Base-by-base conservation (phyloP, 192 early-diverging fungal species). In the Linnemannia exigua region DNA sequence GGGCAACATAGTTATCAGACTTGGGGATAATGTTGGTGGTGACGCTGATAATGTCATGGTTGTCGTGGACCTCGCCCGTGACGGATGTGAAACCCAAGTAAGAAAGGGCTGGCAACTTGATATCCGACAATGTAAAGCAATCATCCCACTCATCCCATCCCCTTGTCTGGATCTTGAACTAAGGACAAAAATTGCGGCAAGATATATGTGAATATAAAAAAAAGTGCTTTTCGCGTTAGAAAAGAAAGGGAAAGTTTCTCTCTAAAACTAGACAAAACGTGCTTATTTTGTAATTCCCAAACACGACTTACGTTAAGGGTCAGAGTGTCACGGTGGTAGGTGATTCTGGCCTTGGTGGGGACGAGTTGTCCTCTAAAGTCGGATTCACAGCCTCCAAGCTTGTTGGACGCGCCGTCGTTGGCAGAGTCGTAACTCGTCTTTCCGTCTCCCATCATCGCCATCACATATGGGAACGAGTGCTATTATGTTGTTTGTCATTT, bases 381-480 rank as follows among this genome's bases (percentile, higher is more conserved):
- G 44, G 93, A 91, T 66, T 94, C 91, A 79, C 95, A 96, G 76
- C 89, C 90, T 31, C 90, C 94, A 47, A 88, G 71, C 48, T 91
- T 88, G 81, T 94, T 94, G 2, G 87, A 73, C 38, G 91, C 91
- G 77, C 97, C 97, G 81, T 99, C 98, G 63, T 93, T 92, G 31
- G 89, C 91, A 61, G 92, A 90, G 72, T 98, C 97, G 81, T 99
- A 99, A 41, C 89, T 77, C 0, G 94, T 97, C 69, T 91, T 90
- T 51, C 97, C 98, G 78, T 99, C 97, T 77, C 97, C 97, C 51
- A 97, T n/a, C 97, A 98, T 98, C 47, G 94, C 96, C 91, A 93
- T 96, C 54, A 99, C 93, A 83, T 92, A 95, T 19, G 98, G 98
- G 86, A 97, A 97, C 16, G 93, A 78, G 41, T 92, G 90, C 88